A percentile compares a stretch with the other conserved stretches of the same genome.
phyloP scores from a whole-genome alignment of 2,329 filamentous ascomycete species.

The Alternaria metachromatica region DNA sequence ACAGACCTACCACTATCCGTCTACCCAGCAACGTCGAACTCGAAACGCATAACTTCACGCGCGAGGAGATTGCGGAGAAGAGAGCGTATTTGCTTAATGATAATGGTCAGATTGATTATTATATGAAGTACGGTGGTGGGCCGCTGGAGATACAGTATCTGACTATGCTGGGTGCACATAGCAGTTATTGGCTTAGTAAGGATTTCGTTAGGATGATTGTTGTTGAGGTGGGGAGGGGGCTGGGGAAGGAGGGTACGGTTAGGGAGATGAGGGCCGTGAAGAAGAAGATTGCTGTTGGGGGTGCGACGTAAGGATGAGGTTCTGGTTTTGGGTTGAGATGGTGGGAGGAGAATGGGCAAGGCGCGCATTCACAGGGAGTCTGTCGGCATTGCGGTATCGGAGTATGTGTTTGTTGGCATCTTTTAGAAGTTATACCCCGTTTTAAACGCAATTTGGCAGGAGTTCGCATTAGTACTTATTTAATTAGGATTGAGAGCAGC shows the following conservation, averaged over 20 bases:
- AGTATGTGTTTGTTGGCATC: background rate
- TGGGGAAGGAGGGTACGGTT: slow-evolving; percentile 68
- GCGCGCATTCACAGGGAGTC: too few relatives aligned
- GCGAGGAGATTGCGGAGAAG: slow-evolving; percentile 90
- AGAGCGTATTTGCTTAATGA: slow-evolving; percentile 89
- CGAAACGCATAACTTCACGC: slow-evolving; percentile 92
- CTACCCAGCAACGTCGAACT: slow-evolving; percentile 73
- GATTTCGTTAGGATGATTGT: slow-evolving; percentile 94
- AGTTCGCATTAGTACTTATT: background rate
- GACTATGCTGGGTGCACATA: slow-evolving; percentile 95
- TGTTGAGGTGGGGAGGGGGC: slow-evolving; percentile 79
- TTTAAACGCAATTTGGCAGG: background rate
- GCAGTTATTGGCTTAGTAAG: slow-evolving; percentile 86
- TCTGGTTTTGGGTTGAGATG: background rate
- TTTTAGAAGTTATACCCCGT: slow-evolving; percentile 1
- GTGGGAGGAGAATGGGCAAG: too few relatives aligned
- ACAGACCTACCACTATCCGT: slow-evolving; percentile 43
- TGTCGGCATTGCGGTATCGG: background rate
- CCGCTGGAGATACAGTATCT: slow-evolving; percentile 94
- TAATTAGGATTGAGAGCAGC: too few relatives aligned
- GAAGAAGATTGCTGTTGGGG: slow-evolving; percentile 43
- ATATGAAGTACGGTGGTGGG: slow-evolving; percentile 80
- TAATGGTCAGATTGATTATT: slow-evolving; percentile 95
- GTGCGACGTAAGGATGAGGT: background rate
- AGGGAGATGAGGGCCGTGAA: slow-evolving; percentile 63